Evolutionary conservation across 2,329 filamentous ascomycete genomes (phyloP), one percentile per base, ranked within the genome.

Genomic region (Hirsutella thompsonii): DNA sequence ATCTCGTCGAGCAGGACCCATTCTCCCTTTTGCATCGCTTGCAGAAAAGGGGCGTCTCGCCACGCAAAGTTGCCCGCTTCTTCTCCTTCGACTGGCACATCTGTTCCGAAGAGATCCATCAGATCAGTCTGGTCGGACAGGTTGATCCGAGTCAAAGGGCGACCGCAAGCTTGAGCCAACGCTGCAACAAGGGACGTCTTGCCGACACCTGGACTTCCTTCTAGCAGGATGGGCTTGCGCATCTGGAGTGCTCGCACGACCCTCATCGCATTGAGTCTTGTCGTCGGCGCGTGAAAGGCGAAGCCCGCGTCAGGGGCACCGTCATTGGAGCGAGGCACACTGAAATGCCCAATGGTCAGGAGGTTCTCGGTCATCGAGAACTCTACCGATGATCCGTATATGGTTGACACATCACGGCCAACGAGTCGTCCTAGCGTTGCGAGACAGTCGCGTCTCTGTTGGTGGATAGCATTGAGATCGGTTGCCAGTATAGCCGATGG

Each of bases 1-100:
- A 98, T 98, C 66, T 98, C 92, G 55, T 98, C 92, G 0, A 98
- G 72, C 21, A 98, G 68, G 10, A 98, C 92, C 92, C 92, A 98
- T 51, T 94, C 85, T 21, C 92, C 92, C 43, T 78, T 83, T 56
- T 96, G 92, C 90, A 98, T 96, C 0, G 92, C 92, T 56, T 87
- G 84, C 18, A 98, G 67, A 56, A 98, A 96, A 1, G 92, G 89
- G 0, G 90, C 92, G 58, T 98, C 90, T 50, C 88, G 78, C 92
- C 92, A 98, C 1, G 85, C 82, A 55, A 98, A 98, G 44, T 85
- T 83, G 1, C 92, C 92, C 8, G 88, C 83, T 53, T 84, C 79
- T 1, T 83, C 87, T n/a, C 88, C 89, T 62, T 96, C 92, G 3
- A 94, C 80, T 0, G 92, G 92, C 8, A 94, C 87, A 64, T 98